phyloP scores from a whole-genome alignment of 2,329 filamentous ascomycete species.

The Clonostachys rhizophaga region DNA sequence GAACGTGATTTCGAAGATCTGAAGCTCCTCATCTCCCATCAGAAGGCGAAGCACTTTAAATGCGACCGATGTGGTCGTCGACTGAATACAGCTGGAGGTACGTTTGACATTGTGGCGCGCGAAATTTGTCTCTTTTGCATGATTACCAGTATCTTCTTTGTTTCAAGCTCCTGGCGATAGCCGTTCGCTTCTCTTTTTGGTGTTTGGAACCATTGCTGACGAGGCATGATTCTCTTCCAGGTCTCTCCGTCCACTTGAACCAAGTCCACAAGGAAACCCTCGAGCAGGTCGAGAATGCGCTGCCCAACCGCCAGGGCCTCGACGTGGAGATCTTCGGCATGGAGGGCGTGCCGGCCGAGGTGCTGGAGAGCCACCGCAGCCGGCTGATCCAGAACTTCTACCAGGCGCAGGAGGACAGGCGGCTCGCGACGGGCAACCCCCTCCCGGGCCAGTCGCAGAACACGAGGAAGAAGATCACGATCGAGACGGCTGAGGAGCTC shows the following conservation, averaged over 20 bases:
- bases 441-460: slow-evolving; percentile 65
- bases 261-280: slow-evolving; percentile 97
- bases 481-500: slow-evolving; percentile 72
- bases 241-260: slow-evolving; percentile 94
- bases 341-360: slow-evolving; percentile 89
- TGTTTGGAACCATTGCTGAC: not conserved
- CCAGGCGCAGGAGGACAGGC: slow-evolving; percentile 77
- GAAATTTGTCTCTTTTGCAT: too few relatives aligned
- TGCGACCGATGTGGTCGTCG: slow-evolving; percentile 86
- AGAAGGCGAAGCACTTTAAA: slow-evolving; percentile 99
- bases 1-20: slow-evolving; percentile 97
- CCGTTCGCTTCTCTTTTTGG: too few relatives aligned
- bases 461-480: slow-evolving; percentile 65
- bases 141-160: too few relatives aligned
- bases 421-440: slow-evolving; percentile 79
- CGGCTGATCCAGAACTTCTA: slow-evolving; percentile 83
- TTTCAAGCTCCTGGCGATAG: too few relatives aligned
- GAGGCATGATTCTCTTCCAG: slow-evolving; percentile 35
- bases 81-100: slow-evolving; percentile 92
- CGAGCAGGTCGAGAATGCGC: slow-evolving; percentile 83
- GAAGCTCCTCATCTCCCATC: slow-evolving; percentile 93
- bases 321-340: slow-evolving; percentile 98
- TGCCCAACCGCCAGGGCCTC: slow-evolving; percentile 78
- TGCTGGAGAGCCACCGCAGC: slow-evolving; percentile 78
- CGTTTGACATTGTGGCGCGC: slow-evolving; percentile 12